These are phyloP conservation scores for Cocos nucifera DNA, from an alignment of 176 grass and related monocot genomes.

Conservation along the genomic window DNA sequence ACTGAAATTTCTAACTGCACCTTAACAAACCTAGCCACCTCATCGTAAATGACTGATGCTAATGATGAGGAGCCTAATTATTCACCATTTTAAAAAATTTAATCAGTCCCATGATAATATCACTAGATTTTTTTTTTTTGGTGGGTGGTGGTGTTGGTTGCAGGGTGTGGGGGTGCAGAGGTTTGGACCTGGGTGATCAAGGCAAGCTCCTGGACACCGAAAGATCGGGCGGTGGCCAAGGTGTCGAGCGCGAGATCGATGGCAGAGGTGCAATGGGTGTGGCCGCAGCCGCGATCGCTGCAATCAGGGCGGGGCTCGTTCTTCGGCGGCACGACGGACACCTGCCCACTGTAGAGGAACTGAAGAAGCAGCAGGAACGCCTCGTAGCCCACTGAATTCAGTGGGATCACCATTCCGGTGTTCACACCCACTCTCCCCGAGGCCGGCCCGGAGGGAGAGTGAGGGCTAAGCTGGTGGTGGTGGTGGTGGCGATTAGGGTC, in stretches of 20 bases:
- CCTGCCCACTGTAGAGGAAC: constrained; percentile 97
- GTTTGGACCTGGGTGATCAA: constrained; percentile 56
- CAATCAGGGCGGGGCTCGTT: constrained; percentile 47
- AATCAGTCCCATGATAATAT: not conserved
- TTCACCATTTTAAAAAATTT: no score
- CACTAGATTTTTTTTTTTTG: not conserved
- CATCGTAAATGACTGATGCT: constrained; percentile 13
- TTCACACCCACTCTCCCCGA: constrained; percentile 28
- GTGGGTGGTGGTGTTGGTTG: no score
- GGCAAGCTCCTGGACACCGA: constrained; percentile 63
- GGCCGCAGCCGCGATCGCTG: constrained; percentile 43
- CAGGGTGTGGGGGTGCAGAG: not conserved
- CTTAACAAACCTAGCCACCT: constrained; percentile 37
- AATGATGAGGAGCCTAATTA: constrained; percentile 43
- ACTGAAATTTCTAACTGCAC: constrained; percentile 7
- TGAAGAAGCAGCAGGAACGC: constrained; percentile 84
- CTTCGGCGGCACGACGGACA: constrained; percentile 66
- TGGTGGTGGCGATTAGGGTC: constrained; percentile 13
- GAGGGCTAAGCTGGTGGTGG: constrained; percentile 20
- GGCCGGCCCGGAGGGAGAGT: not conserved
- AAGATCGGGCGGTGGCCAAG: constrained; percentile 26
- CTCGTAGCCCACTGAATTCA: constrained; percentile 90
- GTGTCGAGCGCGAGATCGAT: constrained; percentile 46
- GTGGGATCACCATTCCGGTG: constrained; percentile 43
- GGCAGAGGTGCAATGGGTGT: constrained; percentile 38